phyloP scores from a whole-genome alignment of 2,329 filamentous ascomycete genomes.

The Venturia nashicola region DNA sequence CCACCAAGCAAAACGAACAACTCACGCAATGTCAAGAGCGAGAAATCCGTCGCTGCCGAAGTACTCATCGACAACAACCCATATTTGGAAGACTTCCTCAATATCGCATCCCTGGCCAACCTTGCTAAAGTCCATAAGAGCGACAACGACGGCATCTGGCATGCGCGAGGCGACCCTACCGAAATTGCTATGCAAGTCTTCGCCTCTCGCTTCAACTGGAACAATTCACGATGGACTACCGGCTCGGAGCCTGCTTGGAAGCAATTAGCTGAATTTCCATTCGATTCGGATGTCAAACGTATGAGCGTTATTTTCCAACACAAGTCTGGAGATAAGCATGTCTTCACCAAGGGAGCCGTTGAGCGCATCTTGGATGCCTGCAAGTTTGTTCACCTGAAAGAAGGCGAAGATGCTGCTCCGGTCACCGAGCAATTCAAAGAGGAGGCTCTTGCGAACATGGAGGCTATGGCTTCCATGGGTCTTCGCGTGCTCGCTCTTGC shows the following conservation, averaged over 20 bases:
- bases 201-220: conserved; percentile 54
- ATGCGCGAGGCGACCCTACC: conserved; percentile 54
- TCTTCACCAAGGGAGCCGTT: conserved; percentile 57
- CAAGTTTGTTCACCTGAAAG: conserved; percentile 35
- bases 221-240: conserved; percentile 38
- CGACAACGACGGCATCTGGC: conserved; percentile 43
- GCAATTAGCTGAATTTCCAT: conserved; percentile 53
- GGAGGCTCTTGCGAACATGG: conserved; percentile 55
- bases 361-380: conserved; percentile 57
- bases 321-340: conserved; percentile 26
- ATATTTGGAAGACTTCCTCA: conserved; percentile 43
- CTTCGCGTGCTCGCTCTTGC: conserved; percentile 12
- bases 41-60: background rate
- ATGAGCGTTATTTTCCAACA: conserved; percentile 59
- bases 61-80: conserved; percentile 33
- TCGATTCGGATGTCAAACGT: conserved; percentile 63
- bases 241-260: conserved; percentile 21
- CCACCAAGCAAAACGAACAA: conserved; percentile 14
- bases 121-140: conserved; percentile 48
- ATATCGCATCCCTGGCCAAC: conserved; percentile 53
- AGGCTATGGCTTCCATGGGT: conserved; percentile 39
- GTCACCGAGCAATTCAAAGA: conserved; percentile 42
- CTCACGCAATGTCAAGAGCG: conserved; percentile 11
- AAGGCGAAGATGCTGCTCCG: conserved; percentile 25
- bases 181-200: conserved; percentile 69